Conservation (phyloP, 257 asterid genomes). For the Capsicum pubescens region DNA sequence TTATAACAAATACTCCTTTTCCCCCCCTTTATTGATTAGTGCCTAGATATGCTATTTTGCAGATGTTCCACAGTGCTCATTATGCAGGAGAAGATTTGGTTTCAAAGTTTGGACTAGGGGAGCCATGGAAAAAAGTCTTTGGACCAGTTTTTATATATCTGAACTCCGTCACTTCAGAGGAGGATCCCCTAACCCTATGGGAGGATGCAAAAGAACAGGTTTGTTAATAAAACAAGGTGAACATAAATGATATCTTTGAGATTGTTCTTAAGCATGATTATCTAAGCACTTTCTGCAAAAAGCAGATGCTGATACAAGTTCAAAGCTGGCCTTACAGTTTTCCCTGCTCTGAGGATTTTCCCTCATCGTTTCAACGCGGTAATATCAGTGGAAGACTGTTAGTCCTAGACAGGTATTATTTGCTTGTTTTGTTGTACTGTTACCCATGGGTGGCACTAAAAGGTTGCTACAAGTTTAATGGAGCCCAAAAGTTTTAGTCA, state of each 20-base stretch:
- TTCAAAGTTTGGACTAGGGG: slow-evolving; percentile 59
- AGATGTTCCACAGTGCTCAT: slow-evolving; percentile 73
- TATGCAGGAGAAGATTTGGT: slow-evolving; percentile 68
- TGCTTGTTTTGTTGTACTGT: slow-evolving; percentile 31
- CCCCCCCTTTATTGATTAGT: too few relatives aligned
- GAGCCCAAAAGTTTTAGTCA: background rate
- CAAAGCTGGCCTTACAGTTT: slow-evolving; percentile 71
- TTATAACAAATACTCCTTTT: too few relatives aligned
- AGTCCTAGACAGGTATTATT: slow-evolving; percentile 57
- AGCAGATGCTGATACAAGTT: slow-evolving; percentile 59
- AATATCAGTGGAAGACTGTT: slow-evolving; percentile 57
- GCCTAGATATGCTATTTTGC: background rate
- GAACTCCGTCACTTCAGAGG: slow-evolving; percentile 47
- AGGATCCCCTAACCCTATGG: slow-evolving; percentile 63
- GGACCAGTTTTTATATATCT: slow-evolving; percentile 78
- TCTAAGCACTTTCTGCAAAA: background rate
- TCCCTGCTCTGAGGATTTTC: slow-evolving; percentile 61
- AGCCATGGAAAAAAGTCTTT: slow-evolving; percentile 74
- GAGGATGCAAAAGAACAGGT: slow-evolving; percentile 71
- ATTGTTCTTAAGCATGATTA: too few relatives aligned
- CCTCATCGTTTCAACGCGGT: slow-evolving; percentile 61
- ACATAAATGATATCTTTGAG: too few relatives aligned
- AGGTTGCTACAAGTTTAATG: background rate
- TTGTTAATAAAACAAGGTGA: background rate
- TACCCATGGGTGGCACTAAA: slow-evolving; percentile 60